Evolutionary conservation across 2,329 filamentous ascomycete genomes (phyloP).

Genomic region (Didymella sp.): DNA sequence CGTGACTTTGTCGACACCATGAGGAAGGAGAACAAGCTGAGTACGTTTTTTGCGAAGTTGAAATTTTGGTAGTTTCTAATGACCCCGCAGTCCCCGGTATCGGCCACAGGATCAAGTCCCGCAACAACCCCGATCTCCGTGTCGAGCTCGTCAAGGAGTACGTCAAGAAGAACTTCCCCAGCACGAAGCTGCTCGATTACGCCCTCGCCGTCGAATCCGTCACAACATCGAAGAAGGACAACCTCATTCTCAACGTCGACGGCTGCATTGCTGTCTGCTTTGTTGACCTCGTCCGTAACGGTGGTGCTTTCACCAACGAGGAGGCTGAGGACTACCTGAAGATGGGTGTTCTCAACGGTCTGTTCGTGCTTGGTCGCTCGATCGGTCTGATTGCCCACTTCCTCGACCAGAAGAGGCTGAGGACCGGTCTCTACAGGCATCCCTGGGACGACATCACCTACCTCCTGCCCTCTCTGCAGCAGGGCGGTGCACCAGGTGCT

Average conservation of each 20-base stretch:
- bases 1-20: constrained; percentile 99
- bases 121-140: constrained; percentile 99
- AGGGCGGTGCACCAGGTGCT: constrained; percentile 48
- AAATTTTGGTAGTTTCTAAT: constrained; percentile 28
- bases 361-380: constrained; percentile 95
- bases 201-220: constrained; percentile 97
- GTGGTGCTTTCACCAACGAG: constrained; percentile 92
- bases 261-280: constrained; percentile 99
- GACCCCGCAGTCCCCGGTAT: constrained; percentile 79
- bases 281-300: constrained; percentile 96
- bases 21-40: constrained; percentile 99
- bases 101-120: constrained; percentile 98
- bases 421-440: constrained; percentile 96
- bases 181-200: constrained; percentile 97
- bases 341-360: constrained; percentile 99
- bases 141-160: constrained; percentile 99
- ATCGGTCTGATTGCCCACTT: constrained; percentile 99
- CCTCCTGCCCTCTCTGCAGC: constrained; percentile 49
- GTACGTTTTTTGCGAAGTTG: too few relatives aligned
- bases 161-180: constrained; percentile 96
- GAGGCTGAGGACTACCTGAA: constrained; percentile 98
- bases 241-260: constrained; percentile 98
- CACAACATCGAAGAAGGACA: constrained; percentile 99
- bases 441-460: constrained; percentile 74
- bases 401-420: constrained; percentile 99